A percentile compares a stretch with the other conserved stretches of the same genome.
Evolutionary conservation across 1,284 basidiomycete species (phyloP).

Genomic region (Pascua guehoae): DNA sequence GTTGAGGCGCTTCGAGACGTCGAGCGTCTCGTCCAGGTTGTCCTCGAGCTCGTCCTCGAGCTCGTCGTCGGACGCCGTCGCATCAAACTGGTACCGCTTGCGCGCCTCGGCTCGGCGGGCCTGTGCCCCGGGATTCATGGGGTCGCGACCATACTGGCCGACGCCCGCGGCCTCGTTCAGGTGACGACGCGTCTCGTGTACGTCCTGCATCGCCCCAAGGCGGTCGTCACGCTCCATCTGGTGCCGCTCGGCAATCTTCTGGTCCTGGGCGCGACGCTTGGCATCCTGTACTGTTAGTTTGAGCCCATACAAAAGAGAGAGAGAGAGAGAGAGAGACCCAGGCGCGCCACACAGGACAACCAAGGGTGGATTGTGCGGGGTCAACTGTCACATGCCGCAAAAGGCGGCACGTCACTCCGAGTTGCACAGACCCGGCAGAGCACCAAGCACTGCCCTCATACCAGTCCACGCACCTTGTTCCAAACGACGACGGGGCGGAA

Average conservation of each 20-base stretch:
- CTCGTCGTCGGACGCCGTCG: constrained; percentile 93
- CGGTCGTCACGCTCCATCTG: constrained; percentile 83
- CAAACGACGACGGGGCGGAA: constrained; percentile 87
- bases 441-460: not conserved
- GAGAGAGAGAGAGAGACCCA: not conserved
- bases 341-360: too few relatives aligned
- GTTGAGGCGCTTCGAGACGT: constrained; percentile 77
- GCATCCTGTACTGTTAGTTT: constrained; percentile 54
- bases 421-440: too few relatives aligned
- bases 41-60: constrained; percentile 72
- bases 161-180: constrained; percentile 63
- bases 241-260: constrained; percentile 81
- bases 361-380: too few relatives aligned
- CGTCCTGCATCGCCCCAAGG: constrained; percentile 78
- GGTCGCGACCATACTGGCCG: not conserved
- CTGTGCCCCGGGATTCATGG: not conserved
- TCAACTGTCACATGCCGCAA: too few relatives aligned
- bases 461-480: constrained; percentile 60
- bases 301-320: not conserved
- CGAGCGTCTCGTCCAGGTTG: constrained; percentile 85
- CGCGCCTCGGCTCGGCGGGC: constrained; percentile 12
- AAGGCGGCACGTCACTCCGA: too few relatives aligned
- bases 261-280: constrained; percentile 85
- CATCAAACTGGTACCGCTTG: constrained; percentile 84
- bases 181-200: constrained; percentile 80